Conservation (phyloP, 2,329 filamentous ascomycete genomes). For the Nemania sp. region DNA sequence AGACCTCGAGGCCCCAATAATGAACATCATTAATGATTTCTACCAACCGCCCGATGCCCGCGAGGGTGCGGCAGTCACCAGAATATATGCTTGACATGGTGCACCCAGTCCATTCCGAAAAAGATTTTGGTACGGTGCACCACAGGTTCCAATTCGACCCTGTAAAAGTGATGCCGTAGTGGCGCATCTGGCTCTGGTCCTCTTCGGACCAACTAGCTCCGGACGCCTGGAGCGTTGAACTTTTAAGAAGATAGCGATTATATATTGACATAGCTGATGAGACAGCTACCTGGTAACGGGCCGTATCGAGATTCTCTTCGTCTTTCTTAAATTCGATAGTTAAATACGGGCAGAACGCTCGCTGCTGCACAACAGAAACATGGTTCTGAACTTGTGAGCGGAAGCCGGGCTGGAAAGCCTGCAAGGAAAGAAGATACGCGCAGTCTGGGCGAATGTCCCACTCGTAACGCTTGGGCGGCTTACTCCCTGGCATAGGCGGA, state of each 20-base stretch:
- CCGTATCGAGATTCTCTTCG: not conserved
- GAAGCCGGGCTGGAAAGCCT: not conserved
- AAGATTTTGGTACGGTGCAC: not conserved
- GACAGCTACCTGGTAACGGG: not conserved
- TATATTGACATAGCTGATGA: not conserved
- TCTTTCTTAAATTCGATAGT: not conserved
- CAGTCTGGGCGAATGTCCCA: constrained; percentile 6
- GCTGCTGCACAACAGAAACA: not conserved
- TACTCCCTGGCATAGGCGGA: too few species aligned
- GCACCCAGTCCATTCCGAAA: not conserved
- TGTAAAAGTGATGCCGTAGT: not conserved
- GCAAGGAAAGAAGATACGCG: not conserved
- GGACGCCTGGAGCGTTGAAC: not conserved
- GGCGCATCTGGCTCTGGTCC: not conserved
- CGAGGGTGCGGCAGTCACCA: too few species aligned
- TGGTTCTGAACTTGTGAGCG: not conserved
- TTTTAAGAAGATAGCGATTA: not conserved
- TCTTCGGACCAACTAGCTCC: not conserved
- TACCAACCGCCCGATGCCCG: too few species aligned
- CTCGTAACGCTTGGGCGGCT: not conserved
- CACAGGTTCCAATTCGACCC: not conserved
- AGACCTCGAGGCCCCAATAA: constrained; percentile 19
- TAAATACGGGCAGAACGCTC: not conserved
- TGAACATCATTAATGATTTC: too few species aligned
- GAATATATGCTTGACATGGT: not conserved